A percentile compares a stretch with the other conserved stretches of the same genome.
phyloP scores from a whole-genome alignment of 106 monocot species.

The Acanthochlamys bracteata region DNA sequence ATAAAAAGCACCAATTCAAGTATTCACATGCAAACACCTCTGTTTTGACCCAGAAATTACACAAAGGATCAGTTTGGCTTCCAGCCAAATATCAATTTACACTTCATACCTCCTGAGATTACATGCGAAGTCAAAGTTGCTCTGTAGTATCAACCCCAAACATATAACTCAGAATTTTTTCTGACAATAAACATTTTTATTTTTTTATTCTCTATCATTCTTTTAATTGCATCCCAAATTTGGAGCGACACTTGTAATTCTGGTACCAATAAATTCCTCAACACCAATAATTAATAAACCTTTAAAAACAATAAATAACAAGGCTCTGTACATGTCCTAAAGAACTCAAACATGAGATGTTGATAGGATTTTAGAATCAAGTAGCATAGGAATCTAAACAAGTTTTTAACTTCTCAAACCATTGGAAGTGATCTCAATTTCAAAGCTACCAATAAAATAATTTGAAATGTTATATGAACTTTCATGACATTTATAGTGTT shows the following conservation, averaged over 20 bases:
- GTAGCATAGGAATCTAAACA: neutral
- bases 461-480: too few species aligned
- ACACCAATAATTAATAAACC: conserved; percentile 87
- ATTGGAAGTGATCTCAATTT: neutral
- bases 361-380: neutral
- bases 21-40: neutral
- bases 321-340: neutral
- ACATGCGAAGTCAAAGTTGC: neutral
- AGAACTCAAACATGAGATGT: neutral
- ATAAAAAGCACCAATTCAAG: neutral
- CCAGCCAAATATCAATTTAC: too few species aligned
- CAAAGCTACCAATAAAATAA: neutral
- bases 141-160: conserved; percentile 30
- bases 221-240: conserved; percentile 71
- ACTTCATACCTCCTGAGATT: neutral
- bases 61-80: neutral
- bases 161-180: conserved; percentile 94
- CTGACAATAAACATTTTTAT: conserved; percentile 55
- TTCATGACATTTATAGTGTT: too few species aligned
- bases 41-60: neutral
- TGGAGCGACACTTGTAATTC: conserved; percentile 53
- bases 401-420: neutral
- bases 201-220: conserved; percentile 64
- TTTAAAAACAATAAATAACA: conserved; percentile 21
- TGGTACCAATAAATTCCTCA: conserved; percentile 39